These are phyloP conservation scores for Endoconidiophora polonica DNA, from an alignment of 2,329 filamentous ascomycete species.

Conservation along the genomic window DNA sequence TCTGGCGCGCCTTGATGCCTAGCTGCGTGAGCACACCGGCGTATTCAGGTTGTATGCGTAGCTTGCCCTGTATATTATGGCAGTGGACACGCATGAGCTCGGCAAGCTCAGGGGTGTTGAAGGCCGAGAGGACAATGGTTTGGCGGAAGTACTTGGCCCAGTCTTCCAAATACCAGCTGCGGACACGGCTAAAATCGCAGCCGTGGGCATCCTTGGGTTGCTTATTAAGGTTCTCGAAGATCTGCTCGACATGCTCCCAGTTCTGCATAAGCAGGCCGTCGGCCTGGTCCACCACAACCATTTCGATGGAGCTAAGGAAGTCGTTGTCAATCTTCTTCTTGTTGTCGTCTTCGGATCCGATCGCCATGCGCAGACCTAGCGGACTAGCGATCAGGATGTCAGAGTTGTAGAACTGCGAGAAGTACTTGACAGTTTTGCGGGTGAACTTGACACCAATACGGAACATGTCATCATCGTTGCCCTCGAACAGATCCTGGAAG, in stretches of 20 bases:
- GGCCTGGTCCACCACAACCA: constrained; percentile 79
- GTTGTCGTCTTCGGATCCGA: constrained; percentile 56
- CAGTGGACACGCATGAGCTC: constrained; percentile 60
- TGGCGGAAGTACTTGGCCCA: constrained; percentile 69
- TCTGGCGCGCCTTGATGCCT: constrained; percentile 60
- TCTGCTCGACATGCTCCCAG: constrained; percentile 88
- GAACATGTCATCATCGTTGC: constrained; percentile 97
- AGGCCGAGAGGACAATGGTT: constrained; percentile 65
- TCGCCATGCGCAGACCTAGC: constrained; percentile 74
- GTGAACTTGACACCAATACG: constrained; percentile 93
- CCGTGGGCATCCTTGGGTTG: constrained; percentile 81
- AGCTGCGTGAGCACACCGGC: constrained; percentile 57
- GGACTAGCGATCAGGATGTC: constrained; percentile 89
- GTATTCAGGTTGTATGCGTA: constrained; percentile 52
- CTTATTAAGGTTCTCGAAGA: constrained; percentile 80
- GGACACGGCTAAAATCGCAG: constrained; percentile 82
- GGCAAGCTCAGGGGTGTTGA: constrained; percentile 77
- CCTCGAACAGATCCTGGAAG: constrained; percentile 76
- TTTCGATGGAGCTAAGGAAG: constrained; percentile 84
- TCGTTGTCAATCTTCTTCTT: constrained; percentile 56
- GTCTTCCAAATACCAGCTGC: constrained; percentile 84
- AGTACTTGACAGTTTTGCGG: constrained; percentile 86
- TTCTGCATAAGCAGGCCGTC: constrained; percentile 95
- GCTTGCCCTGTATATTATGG: constrained; percentile 64
- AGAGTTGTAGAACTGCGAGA: constrained; percentile 87